phyloP scores from a whole-genome alignment of 2,329 filamentous ascomycete species.

The Macrophomina pseudophaseolina region DNA sequence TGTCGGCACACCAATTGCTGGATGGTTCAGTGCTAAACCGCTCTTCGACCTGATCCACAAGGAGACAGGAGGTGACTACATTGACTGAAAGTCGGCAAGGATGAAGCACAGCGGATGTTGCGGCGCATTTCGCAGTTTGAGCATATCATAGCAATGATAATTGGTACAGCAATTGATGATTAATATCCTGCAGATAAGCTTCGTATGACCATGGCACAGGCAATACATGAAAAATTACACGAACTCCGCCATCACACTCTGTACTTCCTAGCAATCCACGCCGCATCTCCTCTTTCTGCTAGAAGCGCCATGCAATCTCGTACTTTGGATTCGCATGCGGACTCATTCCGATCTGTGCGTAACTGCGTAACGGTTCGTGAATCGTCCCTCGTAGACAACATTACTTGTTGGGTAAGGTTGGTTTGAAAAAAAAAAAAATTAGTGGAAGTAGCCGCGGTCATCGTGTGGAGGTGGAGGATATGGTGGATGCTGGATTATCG shows the following conservation, averaged over 20 bases:
- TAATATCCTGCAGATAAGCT: not conserved
- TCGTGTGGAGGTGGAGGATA: conserved; percentile 14
- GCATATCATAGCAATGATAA: not conserved
- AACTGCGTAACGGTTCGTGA: not conserved
- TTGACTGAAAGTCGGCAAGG: not conserved
- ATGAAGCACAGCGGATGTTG: too few relatives aligned
- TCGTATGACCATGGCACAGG: not conserved
- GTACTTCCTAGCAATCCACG: not conserved
- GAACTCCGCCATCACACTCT: not conserved
- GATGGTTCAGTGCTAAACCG: conserved; percentile 74
- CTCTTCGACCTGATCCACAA: conserved; percentile 72
- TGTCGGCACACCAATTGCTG: conserved; percentile 65
- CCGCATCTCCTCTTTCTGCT: not conserved
- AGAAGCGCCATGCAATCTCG: not conserved
- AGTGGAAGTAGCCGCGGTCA: conserved; percentile 15
- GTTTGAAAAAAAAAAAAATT: not conserved
- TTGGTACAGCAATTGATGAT: not conserved
- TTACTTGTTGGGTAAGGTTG: not conserved
- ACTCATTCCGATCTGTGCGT: not conserved
- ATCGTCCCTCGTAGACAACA: not conserved
- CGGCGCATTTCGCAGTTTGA: too few relatives aligned
- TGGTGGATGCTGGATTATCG: conserved; percentile 28
- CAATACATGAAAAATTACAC: not conserved
- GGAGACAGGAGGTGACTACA: conserved; percentile 18
- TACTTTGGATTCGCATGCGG: not conserved